These are phyloP conservation scores for Tolypocladium amazonense DNA, from an alignment of 2,329 filamentous ascomycete species.

Conservation along the genomic window DNA sequence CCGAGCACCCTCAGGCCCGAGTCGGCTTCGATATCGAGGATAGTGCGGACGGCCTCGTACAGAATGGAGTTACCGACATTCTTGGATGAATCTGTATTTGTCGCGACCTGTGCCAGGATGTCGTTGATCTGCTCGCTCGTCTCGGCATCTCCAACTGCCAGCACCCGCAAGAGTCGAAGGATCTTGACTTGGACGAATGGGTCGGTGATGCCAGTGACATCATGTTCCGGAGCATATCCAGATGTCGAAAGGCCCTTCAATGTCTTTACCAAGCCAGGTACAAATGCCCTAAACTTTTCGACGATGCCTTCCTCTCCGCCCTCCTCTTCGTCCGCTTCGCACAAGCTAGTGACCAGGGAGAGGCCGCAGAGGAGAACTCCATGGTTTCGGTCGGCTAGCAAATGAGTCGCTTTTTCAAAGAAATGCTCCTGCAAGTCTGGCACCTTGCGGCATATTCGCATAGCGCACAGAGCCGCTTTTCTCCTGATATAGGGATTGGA, in stretches of 20 bases:
- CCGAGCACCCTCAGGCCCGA: constrained; percentile 88
- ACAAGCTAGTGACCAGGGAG: constrained; percentile 83
- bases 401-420: constrained; percentile 78
- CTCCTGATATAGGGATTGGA: constrained; percentile 97
- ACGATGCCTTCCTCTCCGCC: constrained; percentile 82
- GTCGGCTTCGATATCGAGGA: constrained; percentile 95
- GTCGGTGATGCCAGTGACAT: constrained; percentile 96
- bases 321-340: constrained; percentile 88
- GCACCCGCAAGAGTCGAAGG: constrained; percentile 70
- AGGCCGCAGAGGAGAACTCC: constrained; percentile 88
- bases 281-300: constrained; percentile 80
- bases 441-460: constrained; percentile 97
- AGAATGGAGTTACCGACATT: constrained; percentile 98
- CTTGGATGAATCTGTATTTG: constrained; percentile 95
- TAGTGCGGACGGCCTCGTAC: constrained; percentile 93
- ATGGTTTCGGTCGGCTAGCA: constrained; percentile 89
- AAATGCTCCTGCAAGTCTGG: constrained; percentile 97
- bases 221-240: constrained; percentile 94
- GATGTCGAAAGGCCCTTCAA: constrained; percentile 89
- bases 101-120: constrained; percentile 92
- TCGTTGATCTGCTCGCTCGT: constrained; percentile 98
- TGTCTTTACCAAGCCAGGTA: constrained; percentile 78
- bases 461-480: constrained; percentile 96
- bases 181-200: constrained; percentile 98
- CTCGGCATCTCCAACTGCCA: constrained; percentile 75